Conservation (phyloP, 1,284 basidiomycete species). For the Pseudozyma pruni region DNA sequence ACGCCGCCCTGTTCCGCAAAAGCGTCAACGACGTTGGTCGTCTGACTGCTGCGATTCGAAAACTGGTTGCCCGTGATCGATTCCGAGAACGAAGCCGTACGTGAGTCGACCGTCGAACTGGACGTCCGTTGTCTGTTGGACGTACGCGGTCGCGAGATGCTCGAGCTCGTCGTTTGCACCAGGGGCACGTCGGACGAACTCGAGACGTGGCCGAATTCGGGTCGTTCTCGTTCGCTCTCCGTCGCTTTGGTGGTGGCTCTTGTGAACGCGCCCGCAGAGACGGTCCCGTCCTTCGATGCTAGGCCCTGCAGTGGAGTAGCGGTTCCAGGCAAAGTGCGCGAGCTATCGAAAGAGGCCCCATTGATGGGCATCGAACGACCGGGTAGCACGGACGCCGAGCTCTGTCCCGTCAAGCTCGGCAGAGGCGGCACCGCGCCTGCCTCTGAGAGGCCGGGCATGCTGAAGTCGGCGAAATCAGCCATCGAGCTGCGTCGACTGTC, state of each 20-base stretch:
- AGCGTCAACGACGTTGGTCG: conserved; percentile 16
- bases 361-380: neutral
- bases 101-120: conserved; percentile 32
- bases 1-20: neutral
- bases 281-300: conserved; percentile 21
- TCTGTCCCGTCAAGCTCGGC: conserved; percentile 34
- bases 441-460: conserved; percentile 28
- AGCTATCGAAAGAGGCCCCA: neutral
- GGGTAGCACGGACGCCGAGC: neutral
- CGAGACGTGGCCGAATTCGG: conserved; percentile 39
- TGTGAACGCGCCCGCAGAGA: conserved; percentile 37
- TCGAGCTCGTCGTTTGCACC: conserved; percentile 19
- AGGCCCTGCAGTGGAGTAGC: conserved; percentile 5
- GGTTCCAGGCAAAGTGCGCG: neutral
- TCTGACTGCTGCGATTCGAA: conserved; percentile 40
- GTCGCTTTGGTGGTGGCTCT: conserved; percentile 18
- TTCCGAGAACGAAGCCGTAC: conserved; percentile 20
- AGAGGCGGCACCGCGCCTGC: conserved; percentile 15
- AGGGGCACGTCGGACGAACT: conserved; percentile 44
- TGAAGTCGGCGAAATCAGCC: conserved; percentile 22
- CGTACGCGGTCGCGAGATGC: conserved; percentile 25
- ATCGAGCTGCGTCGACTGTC: conserved; percentile 33
- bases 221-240: conserved; percentile 9
- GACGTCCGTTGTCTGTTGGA: conserved; percentile 21
- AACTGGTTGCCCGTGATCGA: conserved; percentile 14